These are phyloP conservation scores for Cytospora paraplurivora DNA, from an alignment of 2,329 filamentous ascomycete species.

Conservation along the genomic window DNA sequence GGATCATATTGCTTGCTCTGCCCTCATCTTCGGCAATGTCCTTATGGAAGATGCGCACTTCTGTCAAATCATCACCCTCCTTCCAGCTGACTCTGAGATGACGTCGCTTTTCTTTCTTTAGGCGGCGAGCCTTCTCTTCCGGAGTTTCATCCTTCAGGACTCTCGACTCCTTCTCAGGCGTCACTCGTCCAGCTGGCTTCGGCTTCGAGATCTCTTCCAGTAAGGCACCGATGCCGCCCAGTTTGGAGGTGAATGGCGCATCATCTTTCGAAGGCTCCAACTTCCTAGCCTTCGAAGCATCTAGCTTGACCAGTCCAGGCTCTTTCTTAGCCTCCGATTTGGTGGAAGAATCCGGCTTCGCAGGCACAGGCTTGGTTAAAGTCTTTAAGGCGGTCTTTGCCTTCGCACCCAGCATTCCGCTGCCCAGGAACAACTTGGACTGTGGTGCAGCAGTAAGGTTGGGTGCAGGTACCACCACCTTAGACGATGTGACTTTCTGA, in stretches of 20 bases:
- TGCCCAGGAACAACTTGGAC: slow-evolving; percentile 25
- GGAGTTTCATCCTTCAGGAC: slow-evolving; percentile 55
- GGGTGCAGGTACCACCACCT: slow-evolving; percentile 20
- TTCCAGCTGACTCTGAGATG: slow-evolving; percentile 73
- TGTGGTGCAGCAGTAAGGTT: slow-evolving; percentile 16
- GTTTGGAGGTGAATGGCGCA: slow-evolving; percentile 34
- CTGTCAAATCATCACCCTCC: slow-evolving; percentile 64
- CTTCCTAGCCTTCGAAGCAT: slow-evolving; percentile 31
- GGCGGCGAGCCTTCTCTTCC: slow-evolving; percentile 66
- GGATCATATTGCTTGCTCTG: slow-evolving; percentile 67
- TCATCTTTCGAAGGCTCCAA: slow-evolving; percentile 39
- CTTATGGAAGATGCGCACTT: slow-evolving; percentile 71
- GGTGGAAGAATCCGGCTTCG: slow-evolving; percentile 29
- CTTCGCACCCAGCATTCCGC: slow-evolving; percentile 26
- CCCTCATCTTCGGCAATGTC: slow-evolving; percentile 71
- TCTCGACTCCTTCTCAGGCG: slow-evolving; percentile 28
- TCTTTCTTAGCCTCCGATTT: slow-evolving; percentile 39
- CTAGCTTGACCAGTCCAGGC: slow-evolving; percentile 35
- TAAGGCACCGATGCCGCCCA: slow-evolving; percentile 49
- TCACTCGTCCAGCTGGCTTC: slow-evolving; percentile 38
- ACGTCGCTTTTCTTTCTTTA: slow-evolving; percentile 72
- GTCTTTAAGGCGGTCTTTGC: slow-evolving; percentile 35
- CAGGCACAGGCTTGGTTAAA: slow-evolving; percentile 36
- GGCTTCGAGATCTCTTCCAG: slow-evolving; percentile 54
- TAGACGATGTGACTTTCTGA: slow-evolving; percentile 25